phyloP scores from a whole-genome alignment of 768 basidiomycete species.

The Boletus barrowsii region DNA sequence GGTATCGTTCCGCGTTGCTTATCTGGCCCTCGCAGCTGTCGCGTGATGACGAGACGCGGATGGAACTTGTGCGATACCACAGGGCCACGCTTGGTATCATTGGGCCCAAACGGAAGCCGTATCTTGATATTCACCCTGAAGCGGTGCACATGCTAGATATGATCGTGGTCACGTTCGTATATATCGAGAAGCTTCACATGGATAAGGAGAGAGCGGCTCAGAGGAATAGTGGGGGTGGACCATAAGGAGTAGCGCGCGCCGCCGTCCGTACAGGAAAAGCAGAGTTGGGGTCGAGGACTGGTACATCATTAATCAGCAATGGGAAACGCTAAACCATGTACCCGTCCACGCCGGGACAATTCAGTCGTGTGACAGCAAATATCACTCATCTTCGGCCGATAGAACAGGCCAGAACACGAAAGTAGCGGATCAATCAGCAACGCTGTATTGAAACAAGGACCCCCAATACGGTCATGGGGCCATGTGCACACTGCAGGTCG shows the following conservation, averaged over 20 bases:
- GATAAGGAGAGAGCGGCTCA: not conserved
- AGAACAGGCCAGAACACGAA: not conserved
- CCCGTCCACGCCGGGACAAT: not conserved
- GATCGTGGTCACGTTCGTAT: not conserved
- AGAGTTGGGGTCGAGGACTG: not conserved
- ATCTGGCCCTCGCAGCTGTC: not conserved
- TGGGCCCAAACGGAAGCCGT: not conserved
- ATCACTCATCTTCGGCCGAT: not conserved
- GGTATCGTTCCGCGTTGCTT: not conserved
- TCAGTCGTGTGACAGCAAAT: not conserved
- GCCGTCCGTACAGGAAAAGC: not conserved
- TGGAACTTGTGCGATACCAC: not conserved
- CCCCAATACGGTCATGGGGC: not conserved
- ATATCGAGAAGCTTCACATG: not conserved
- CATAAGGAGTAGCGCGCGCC: not conserved
- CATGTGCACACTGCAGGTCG: conserved; percentile 9
- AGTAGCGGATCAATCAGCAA: not conserved
- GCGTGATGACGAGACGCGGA: not conserved
- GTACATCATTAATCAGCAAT: not conserved
- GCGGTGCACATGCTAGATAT: not conserved
- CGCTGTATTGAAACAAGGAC: not conserved
- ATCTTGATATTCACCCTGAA: not conserved
- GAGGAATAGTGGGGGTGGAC: not conserved
- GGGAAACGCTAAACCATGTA: not conserved
- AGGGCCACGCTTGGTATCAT: not conserved